phyloP scores from a whole-genome alignment of 139 green algal genomes.

The Spirogloea muscicola region DNA sequence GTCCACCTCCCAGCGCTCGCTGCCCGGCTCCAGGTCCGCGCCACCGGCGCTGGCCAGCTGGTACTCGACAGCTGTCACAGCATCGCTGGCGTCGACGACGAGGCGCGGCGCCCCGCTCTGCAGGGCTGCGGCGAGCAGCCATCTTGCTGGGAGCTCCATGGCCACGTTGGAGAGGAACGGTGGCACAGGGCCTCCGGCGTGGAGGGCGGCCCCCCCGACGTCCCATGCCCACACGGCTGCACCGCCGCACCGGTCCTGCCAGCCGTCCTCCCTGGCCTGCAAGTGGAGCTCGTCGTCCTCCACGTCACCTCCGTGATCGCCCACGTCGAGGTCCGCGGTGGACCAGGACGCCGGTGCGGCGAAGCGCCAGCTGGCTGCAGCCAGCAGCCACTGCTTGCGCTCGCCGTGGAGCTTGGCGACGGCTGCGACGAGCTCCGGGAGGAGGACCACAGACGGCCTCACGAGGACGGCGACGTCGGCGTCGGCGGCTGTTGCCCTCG shows the following conservation, averaged over 20 bases:
- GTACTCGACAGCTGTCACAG: conserved; percentile 27
- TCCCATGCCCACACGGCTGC: conserved; percentile 16
- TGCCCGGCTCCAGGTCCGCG: no score
- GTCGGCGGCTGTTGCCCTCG: conserved; percentile 2
- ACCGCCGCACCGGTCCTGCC: no score
- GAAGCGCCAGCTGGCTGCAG: not conserved
- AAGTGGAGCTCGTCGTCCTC: no score
- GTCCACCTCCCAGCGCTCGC: no score
- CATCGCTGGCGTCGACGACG: conserved; percentile 25
- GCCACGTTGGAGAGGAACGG: not conserved
- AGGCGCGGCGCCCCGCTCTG: no score
- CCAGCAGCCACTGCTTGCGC: conserved; percentile 13
- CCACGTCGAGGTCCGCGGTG: no score
- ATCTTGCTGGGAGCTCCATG: no score
- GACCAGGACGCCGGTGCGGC: no score
- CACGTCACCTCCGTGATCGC: no score
- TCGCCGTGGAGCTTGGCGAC: conserved; percentile 8
- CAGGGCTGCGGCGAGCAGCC: no score
- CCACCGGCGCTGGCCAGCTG: no score
- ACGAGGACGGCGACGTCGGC: conserved; percentile 15
- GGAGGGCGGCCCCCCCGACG: not conserved
- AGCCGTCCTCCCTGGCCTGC: no score
- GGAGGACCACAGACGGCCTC: conserved; percentile 1
- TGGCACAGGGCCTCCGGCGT: conserved; percentile 21
- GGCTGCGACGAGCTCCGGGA: conserved; percentile 6